phyloP scores from a whole-genome alignment of 2,329 filamentous ascomycete species.

The Alternaria solani region DNA sequence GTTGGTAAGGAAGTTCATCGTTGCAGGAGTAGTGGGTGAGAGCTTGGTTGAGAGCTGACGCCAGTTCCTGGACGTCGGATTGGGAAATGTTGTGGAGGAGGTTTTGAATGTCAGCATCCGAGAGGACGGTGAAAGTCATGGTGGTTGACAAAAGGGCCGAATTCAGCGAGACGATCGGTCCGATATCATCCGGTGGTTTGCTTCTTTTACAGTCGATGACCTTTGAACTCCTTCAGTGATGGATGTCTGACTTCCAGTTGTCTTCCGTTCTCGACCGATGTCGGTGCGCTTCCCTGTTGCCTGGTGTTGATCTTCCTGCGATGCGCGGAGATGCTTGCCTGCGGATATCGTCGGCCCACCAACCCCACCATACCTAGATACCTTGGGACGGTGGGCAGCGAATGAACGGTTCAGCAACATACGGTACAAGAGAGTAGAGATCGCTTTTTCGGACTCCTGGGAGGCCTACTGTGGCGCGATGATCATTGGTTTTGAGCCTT shows the following conservation, averaged over 20 bases:
- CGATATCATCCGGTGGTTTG: background rate
- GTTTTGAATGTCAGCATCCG: conserved; percentile 34
- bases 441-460: no score
- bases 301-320: background rate
- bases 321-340: background rate
- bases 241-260: background rate
- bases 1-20: conserved; percentile 50
- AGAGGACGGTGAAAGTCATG: conserved; percentile 26
- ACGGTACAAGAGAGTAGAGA: no score
- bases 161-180: background rate
- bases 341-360: conserved; percentile 1
- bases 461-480: no score
- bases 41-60: conserved; percentile 27
- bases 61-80: conserved; percentile 3
- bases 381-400: background rate
- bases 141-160: background rate
- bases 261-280: background rate
- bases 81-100: conserved; percentile 47
- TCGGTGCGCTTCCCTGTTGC: background rate
- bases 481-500: no score
- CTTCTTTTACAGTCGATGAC: background rate
- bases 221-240: no score
- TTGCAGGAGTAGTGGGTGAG: conserved; percentile 39
- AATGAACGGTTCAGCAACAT: background rate
- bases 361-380: background rate